Conservation (phyloP, 169 alveolate species). For the Neospora caninum region DNA sequence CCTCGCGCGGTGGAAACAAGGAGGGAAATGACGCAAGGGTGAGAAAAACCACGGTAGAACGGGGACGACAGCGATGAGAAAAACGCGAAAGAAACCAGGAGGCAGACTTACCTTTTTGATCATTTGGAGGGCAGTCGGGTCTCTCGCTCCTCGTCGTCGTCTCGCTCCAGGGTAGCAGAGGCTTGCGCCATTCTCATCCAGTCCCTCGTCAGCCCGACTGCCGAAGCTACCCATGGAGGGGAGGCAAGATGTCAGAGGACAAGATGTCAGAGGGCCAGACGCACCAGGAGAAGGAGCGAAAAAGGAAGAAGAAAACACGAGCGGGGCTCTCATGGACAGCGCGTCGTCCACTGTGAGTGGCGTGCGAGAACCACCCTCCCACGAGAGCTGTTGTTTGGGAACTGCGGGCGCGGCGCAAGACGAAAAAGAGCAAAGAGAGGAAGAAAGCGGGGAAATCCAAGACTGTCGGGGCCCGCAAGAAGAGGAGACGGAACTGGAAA, state of each 20-base stretch:
- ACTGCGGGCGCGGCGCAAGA: no score
- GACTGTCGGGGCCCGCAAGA: background rate
- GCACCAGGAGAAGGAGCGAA: background rate
- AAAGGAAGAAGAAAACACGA: background rate
- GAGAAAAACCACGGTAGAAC: background rate
- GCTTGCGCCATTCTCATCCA: background rate
- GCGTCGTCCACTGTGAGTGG: no score
- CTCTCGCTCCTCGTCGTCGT: no score
- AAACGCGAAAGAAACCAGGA: background rate
- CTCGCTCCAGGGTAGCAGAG: no score
- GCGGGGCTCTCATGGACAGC: background rate
- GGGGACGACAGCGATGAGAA: background rate
- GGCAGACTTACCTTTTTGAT: background rate
- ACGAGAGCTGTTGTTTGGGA: no score
- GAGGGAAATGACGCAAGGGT: no score
- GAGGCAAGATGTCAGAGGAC: background rate
- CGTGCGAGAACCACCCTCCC: no score
- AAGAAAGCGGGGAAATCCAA: no score
- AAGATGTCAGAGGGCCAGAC: no score
- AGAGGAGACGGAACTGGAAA: background rate
- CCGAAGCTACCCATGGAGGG: background rate
- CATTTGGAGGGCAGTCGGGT: background rate
- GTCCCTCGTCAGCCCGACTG: background rate
- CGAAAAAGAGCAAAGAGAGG: no score
- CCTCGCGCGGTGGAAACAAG: no score